These are phyloP conservation scores for Curvularia hawaiiensis DNA, from an alignment of 2,329 filamentous ascomycete species.

Conservation along the genomic window DNA sequence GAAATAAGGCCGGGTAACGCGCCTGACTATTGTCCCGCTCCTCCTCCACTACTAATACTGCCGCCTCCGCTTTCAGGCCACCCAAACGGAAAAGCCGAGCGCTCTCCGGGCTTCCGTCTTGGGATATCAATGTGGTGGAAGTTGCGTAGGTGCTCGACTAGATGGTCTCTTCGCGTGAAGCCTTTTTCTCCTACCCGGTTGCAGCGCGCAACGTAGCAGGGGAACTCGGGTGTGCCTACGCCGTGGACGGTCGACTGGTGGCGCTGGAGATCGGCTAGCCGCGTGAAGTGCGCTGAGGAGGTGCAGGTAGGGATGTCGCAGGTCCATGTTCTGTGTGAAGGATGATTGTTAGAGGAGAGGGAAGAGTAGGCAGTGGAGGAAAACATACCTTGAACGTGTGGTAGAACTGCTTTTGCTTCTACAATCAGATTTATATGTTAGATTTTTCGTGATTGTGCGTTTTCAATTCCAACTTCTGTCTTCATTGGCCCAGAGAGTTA, in stretches of 20 bases:
- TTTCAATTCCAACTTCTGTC: background rate
- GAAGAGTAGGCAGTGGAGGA: background rate
- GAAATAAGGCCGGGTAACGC: background rate
- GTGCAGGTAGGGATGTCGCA: slow-evolving; percentile 39
- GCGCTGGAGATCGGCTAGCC: slow-evolving; percentile 44
- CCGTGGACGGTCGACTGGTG: slow-evolving; percentile 45
- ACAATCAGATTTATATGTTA: background rate
- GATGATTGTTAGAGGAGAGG: slow-evolving; percentile 3
- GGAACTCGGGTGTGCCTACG: slow-evolving; percentile 36
- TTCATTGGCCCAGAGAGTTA: background rate
- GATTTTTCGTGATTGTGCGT: background rate
- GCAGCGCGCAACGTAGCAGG: slow-evolving; percentile 39
- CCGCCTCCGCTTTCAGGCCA: slow-evolving; percentile 17
- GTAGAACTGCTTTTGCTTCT: slow-evolving; percentile 29
- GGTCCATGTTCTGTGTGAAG: slow-evolving; percentile 34
- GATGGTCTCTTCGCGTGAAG: slow-evolving; percentile 63
- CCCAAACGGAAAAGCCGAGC: slow-evolving; percentile 38
- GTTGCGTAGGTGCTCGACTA: slow-evolving; percentile 62
- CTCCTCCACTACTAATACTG: background rate
- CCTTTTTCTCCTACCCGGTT: slow-evolving; percentile 48
- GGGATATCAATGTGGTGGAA: slow-evolving; percentile 58
- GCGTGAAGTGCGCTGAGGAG: slow-evolving; percentile 42
- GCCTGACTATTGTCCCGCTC: background rate
- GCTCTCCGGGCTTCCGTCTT: slow-evolving; percentile 44
- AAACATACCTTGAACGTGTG: slow-evolving; percentile 12